Conservation (phyloP, 1,139 yeast genomes). For the Yamadazyma friedrichii region DNA sequence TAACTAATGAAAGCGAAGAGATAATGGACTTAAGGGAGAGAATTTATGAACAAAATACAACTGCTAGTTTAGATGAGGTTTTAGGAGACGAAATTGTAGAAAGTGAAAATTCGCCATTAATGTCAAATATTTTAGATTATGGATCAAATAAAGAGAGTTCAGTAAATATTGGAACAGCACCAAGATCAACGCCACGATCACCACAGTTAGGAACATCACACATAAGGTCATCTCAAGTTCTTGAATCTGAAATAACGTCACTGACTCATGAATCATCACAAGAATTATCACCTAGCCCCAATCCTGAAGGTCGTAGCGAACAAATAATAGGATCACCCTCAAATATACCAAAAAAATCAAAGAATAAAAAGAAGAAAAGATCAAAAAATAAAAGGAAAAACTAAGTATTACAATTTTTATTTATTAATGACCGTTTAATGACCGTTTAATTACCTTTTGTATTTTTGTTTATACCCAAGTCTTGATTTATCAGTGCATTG, state of each 20-base stretch:
- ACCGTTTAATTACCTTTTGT: too few relatives aligned
- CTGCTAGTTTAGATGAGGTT: constrained; percentile 1
- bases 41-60: constrained; percentile 29
- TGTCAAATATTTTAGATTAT: not conserved
- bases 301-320: not conserved
- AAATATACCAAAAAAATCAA: constrained; percentile 1
- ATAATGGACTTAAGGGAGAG: constrained; percentile 40
- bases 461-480: too few relatives aligned
- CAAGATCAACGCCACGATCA: not conserved
- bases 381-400: constrained; percentile 1
- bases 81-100: constrained; percentile 1
- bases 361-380: constrained; percentile 4
- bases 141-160: constrained; percentile 1
- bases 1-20: constrained; percentile 40
- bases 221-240: not conserved
- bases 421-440: too few relatives aligned
- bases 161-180: not conserved
- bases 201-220: not conserved
- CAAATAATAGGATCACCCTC: not conserved
- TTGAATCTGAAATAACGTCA: not conserved
- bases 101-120: constrained; percentile 3
- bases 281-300: not conserved
- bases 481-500: too few relatives aligned
- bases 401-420: too few relatives aligned
- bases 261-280: not conserved